These are phyloP conservation scores for Diaporthe citrichinensis DNA, from an alignment of 2,329 filamentous ascomycete genomes.

Conservation along the genomic window DNA sequence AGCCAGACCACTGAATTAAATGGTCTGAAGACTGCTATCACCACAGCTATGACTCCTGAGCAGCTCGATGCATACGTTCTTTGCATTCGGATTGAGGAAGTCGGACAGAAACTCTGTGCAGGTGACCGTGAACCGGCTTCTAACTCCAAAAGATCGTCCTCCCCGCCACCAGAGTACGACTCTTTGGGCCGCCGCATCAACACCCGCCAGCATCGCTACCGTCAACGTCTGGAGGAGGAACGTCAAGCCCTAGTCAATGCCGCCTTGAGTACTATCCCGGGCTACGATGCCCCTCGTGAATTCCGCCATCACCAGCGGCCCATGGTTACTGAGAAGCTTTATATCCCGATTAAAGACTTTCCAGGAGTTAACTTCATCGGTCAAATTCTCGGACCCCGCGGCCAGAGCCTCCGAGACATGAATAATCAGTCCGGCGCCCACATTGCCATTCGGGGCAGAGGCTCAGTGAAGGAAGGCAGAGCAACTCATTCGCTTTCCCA, in stretches of 20 bases:
- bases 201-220: conserved; percentile 82
- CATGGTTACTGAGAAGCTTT: conserved; percentile 87
- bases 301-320: conserved; percentile 68
- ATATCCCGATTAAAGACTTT: conserved; percentile 87
- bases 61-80: conserved; percentile 84
- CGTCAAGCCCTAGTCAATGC: conserved; percentile 83
- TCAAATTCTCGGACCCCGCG: conserved; percentile 86
- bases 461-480: conserved; percentile 87
- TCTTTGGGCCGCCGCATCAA: conserved; percentile 86
- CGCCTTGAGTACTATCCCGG: conserved; percentile 83
- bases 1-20: not conserved
- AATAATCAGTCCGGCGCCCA: conserved; percentile 82
- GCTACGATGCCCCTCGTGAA: conserved; percentile 83
- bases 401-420: conserved; percentile 87
- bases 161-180: conserved; percentile 83
- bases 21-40: conserved; percentile 34
- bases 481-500: conserved; percentile 52
- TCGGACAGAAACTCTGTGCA: conserved; percentile 83
- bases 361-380: conserved; percentile 92
- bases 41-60: conserved; percentile 75
- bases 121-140: conserved; percentile 83
- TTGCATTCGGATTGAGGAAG: conserved; percentile 82
- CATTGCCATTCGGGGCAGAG: conserved; percentile 86
- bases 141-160: conserved; percentile 81
- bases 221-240: conserved; percentile 83